phyloP scores from a whole-genome alignment of 768 basidiomycete genomes.

The Candolleomyces aberdarensis region DNA sequence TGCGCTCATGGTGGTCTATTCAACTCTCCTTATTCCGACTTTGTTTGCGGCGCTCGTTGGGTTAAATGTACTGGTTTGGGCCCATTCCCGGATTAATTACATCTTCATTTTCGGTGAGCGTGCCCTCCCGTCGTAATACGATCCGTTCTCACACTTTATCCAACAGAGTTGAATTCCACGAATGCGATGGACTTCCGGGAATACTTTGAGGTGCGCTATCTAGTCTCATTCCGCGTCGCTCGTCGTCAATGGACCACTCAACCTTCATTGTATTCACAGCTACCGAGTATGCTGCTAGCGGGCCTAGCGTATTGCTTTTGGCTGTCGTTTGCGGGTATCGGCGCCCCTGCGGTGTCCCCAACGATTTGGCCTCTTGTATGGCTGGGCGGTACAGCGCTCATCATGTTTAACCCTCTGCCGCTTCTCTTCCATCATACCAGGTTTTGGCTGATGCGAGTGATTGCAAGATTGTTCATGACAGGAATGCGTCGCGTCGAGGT shows the following conservation, averaged over 20 bases:
- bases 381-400: constrained; percentile 56
- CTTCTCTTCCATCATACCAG: constrained; percentile 60
- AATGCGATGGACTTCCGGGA: constrained; percentile 74
- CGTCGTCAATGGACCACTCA: background rate
- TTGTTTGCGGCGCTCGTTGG: constrained; percentile 77
- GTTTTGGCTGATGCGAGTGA: constrained; percentile 75
- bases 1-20: constrained; percentile 76
- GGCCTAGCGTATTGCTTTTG: constrained; percentile 79
- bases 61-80: constrained; percentile 81
- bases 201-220: constrained; percentile 51
- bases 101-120: constrained; percentile 83
- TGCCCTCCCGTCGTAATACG: constrained; percentile 11
- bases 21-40: constrained; percentile 66
- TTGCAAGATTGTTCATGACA: constrained; percentile 61
- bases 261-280: constrained; percentile 34
- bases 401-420: constrained; percentile 78
- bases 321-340: constrained; percentile 73
- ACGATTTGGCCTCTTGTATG: constrained; percentile 81
- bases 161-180: constrained; percentile 62
- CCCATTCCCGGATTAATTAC: constrained; percentile 78
- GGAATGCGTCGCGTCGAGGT: constrained; percentile 79
- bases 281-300: constrained; percentile 76
- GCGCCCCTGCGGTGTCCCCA: constrained; percentile 51
- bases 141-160: background rate
- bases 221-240: constrained; percentile 4